These are phyloP conservation scores for Avena eriantha DNA, from an alignment of 176 grass and related monocot species.

Conservation along the genomic window DNA sequence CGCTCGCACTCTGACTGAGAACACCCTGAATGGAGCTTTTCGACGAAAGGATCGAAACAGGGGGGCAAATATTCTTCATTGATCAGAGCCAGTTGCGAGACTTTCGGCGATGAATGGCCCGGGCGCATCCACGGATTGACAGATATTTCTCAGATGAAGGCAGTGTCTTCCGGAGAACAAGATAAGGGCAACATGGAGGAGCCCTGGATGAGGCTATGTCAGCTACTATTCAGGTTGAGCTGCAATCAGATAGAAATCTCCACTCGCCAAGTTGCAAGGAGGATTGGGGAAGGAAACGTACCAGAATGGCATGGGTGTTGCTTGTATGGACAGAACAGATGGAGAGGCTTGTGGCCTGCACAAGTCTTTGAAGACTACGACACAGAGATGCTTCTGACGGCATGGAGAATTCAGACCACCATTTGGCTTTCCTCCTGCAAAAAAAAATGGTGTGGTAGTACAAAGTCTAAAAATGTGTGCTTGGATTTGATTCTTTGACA, in stretches of 20 bases:
- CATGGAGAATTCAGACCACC: constrained; percentile 9
- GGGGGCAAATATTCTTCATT: constrained; percentile 30
- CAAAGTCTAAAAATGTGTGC: constrained; percentile 42
- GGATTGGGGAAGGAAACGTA: background rate
- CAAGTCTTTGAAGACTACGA: constrained; percentile 41
- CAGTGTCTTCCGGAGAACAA: constrained; percentile 14
- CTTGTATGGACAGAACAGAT: constrained; percentile 32
- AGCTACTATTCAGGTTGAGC: background rate
- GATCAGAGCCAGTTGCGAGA: constrained; percentile 4
- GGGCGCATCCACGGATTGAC: background rate
- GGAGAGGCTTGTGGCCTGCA: constrained; percentile 53
- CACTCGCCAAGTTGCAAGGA: constrained; percentile 40
- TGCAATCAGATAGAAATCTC: constrained; percentile 39
- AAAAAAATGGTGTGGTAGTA: constrained; percentile 1
- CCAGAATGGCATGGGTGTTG: constrained; percentile 21
- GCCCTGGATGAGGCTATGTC: constrained; percentile 14
- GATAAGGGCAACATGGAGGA: constrained; percentile 34
- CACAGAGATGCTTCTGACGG: constrained; percentile 32
- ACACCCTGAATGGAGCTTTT: constrained; percentile 37
- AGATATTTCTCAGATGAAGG: background rate
- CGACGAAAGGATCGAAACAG: constrained; percentile 25
- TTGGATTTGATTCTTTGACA: constrained; percentile 50
- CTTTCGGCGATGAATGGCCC: constrained; percentile 47
- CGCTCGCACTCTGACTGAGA: constrained; percentile 5
- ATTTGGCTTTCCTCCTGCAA: constrained; percentile 34